These are phyloP conservation scores for Primulina tabacum DNA, from an alignment of 257 asterid genomes.

Conservation along the genomic window DNA sequence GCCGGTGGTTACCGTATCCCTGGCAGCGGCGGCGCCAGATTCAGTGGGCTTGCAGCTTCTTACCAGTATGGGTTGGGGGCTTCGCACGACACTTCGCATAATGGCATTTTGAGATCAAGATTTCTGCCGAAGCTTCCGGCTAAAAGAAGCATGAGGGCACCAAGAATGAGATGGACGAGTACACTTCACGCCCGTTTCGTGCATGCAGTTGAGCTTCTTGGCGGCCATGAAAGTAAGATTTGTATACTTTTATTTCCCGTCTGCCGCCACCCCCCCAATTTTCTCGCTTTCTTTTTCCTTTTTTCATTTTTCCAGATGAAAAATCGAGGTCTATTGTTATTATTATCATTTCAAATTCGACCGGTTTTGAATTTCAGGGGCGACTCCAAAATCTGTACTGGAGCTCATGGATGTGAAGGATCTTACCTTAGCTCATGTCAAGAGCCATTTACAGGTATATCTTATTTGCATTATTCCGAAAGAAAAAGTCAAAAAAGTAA, in stretches of 20 bases:
- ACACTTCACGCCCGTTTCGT: conserved; percentile 88
- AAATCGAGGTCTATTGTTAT: not conserved
- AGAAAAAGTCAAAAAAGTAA: not conserved
- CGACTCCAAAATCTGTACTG: conserved; percentile 89
- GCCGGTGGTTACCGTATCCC: conserved; percentile 22
- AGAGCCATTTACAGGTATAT: conserved; percentile 89
- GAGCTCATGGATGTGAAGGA: conserved; percentile 95
- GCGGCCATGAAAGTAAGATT: conserved; percentile 88
- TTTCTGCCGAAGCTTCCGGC: conserved; percentile 60
- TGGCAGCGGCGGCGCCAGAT: conserved; percentile 20
- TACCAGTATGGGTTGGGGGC: conserved; percentile 38
- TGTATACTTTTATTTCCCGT: not conserved
- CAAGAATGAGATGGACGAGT: conserved; percentile 93
- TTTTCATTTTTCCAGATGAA: not conserved
- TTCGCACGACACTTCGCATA: conserved; percentile 40
- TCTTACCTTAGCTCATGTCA: conserved; percentile 90
- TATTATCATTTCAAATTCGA: not conserved
- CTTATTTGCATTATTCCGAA: not conserved
- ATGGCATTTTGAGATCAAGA: conserved; percentile 70
- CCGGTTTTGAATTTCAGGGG: conserved; percentile 45
- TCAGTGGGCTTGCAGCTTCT: conserved; percentile 16
- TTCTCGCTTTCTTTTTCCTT: not conserved
- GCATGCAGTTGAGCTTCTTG: conserved; percentile 96
- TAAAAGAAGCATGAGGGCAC: conserved; percentile 84
- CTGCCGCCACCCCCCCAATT: not conserved